Evolutionary conservation across 2,329 filamentous ascomycete genomes (phyloP).

Genomic region (Eutypa lata): DNA sequence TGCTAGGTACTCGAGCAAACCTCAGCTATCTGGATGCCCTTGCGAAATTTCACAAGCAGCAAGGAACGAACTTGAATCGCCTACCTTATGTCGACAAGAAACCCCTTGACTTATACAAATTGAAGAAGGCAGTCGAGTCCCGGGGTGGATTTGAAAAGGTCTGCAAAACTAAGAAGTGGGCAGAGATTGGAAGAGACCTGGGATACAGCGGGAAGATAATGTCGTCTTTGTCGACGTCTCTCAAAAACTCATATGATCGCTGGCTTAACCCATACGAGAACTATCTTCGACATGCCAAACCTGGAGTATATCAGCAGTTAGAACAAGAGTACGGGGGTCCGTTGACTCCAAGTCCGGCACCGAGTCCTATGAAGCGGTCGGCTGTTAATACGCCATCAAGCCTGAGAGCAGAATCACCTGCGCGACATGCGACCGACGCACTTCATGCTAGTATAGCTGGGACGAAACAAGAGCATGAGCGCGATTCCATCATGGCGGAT

Average conservation of each 20-base stretch:
- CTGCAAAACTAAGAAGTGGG: conserved; percentile 98
- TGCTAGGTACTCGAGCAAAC: conserved; percentile 83
- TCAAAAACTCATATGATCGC: conserved; percentile 97
- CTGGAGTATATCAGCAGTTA: conserved; percentile 92
- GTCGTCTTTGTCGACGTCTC: conserved; percentile 94
- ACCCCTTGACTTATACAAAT: conserved; percentile 87
- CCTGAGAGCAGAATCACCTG: conserved; percentile 64
- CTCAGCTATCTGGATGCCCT: conserved; percentile 94
- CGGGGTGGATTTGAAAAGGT: conserved; percentile 94
- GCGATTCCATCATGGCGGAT: conserved; percentile 48
- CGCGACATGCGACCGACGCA: conserved; percentile 52
- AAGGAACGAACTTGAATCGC: conserved; percentile 88
- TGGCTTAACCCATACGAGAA: conserved; percentile 98
- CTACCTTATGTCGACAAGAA: conserved; percentile 98
- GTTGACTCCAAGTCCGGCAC: conserved; percentile 71
- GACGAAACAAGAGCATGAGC: conserved; percentile 43
- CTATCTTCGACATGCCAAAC: conserved; percentile 85
- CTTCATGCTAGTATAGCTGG: conserved; percentile 48
- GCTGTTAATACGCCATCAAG: conserved; percentile 57
- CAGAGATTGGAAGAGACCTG: conserved; percentile 92
- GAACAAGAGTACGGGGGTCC: conserved; percentile 92
- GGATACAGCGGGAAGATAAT: conserved; percentile 99
- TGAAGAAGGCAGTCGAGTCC: conserved; percentile 95
- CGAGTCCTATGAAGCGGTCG: conserved; percentile 67
- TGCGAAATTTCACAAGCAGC: conserved; percentile 93